phyloP scores from a whole-genome alignment of 495 filamentous ascomycete genomes.

The Lasiosphaeria hispida region DNA sequence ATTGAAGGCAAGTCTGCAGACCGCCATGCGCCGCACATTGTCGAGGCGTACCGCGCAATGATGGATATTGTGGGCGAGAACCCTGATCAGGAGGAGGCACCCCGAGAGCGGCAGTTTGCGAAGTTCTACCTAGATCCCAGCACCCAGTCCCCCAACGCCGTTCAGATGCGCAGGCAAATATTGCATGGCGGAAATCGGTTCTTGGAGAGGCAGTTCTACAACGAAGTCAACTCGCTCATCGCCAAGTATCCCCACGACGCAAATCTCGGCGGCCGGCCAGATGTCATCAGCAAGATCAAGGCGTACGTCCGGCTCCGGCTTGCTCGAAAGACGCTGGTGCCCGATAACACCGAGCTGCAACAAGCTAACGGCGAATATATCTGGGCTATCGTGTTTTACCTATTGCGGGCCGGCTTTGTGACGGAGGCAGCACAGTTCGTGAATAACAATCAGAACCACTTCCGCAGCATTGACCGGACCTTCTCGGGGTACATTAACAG shows the following conservation, averaged over 20 bases:
- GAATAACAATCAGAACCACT: constrained; percentile 66
- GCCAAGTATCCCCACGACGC: constrained; percentile 83
- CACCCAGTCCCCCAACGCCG: constrained; percentile 56
- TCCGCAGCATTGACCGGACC: constrained; percentile 84
- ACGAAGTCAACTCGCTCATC: constrained; percentile 70
- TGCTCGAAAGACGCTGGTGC: constrained; percentile 72
- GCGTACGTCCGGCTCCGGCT: constrained; percentile 81
- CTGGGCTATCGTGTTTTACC: constrained; percentile 91
- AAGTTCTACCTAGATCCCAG: constrained; percentile 69
- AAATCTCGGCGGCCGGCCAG: constrained; percentile 83
- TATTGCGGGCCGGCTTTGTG: constrained; percentile 82
- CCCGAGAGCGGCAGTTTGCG: constrained; percentile 75
- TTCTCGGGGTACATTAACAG: constrained; percentile 85
- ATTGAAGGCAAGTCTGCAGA: constrained; percentile 68
- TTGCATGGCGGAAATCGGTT: constrained; percentile 71
- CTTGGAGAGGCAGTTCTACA: constrained; percentile 71
- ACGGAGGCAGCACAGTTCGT: constrained; percentile 85
- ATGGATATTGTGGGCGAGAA: constrained; percentile 69
- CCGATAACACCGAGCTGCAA: constrained; percentile 71
- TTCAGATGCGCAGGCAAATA: constrained; percentile 68
- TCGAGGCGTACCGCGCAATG: constrained; percentile 75
- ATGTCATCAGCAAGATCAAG: constrained; percentile 82
- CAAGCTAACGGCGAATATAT: constrained; percentile 75
- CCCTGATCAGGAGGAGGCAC: constrained; percentile 50
- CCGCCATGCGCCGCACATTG: constrained; percentile 62